phyloP scores from a whole-genome alignment of 805 yeast genomes.

The Yamadazyma tumulicola region DNA sequence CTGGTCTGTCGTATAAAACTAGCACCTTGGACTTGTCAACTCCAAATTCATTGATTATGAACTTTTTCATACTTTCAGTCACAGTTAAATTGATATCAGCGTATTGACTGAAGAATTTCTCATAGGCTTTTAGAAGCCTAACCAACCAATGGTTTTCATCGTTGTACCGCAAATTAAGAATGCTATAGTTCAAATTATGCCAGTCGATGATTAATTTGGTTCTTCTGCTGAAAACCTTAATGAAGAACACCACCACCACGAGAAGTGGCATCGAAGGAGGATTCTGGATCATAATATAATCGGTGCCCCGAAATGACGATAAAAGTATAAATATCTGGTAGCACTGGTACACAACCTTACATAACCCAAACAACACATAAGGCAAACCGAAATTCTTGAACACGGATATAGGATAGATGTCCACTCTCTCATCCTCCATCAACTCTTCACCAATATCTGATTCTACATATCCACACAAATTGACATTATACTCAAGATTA shows the following conservation, averaged over 20 bases:
- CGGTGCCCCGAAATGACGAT: slow-evolving; percentile 54
- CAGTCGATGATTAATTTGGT: slow-evolving; percentile 81
- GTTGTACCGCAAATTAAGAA: slow-evolving; percentile 62
- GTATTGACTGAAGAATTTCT: slow-evolving; percentile 53
- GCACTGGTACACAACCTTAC: slow-evolving; percentile 61
- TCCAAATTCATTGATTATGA: slow-evolving; percentile 53
- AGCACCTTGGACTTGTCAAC: slow-evolving; percentile 44
- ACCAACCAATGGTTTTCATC: slow-evolving; percentile 61
- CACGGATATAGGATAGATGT: slow-evolving; percentile 45
- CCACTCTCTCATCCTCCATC: slow-evolving; percentile 47
- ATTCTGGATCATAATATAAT: slow-evolving; percentile 74
- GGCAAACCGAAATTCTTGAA: slow-evolving; percentile 45
- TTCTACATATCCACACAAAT: slow-evolving; percentile 78
- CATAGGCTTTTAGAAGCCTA: slow-evolving; percentile 56
- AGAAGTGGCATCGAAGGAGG: slow-evolving; percentile 91
- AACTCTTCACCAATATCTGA: slow-evolving; percentile 50
- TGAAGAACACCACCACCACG: slow-evolving; percentile 55
- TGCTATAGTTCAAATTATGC: slow-evolving; percentile 92
- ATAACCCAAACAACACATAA: slow-evolving; percentile 51
- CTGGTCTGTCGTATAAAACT: slow-evolving; percentile 86
- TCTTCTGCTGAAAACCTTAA: slow-evolving; percentile 45
- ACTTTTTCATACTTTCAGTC: slow-evolving; percentile 66
- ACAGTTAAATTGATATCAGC: slow-evolving; percentile 80
- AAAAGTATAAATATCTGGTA: slow-evolving; percentile 45
- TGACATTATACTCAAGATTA: slow-evolving; percentile 67